Base-by-base conservation (phyloP, 805 yeast species). In the Candida chilensis region DNA sequence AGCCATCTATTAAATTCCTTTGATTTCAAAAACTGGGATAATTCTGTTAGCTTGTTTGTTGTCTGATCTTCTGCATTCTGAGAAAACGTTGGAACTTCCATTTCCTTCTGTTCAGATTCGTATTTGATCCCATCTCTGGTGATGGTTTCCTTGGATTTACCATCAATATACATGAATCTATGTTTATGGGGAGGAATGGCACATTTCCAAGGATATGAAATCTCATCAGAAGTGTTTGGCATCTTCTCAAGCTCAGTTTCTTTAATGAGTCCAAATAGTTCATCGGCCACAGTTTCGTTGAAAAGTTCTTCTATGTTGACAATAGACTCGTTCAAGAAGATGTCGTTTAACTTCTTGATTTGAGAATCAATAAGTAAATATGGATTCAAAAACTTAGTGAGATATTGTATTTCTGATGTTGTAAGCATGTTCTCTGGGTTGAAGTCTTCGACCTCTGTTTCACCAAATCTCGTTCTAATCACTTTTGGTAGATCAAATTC, bases 161-260 rank as follows among this genome's bases (percentile, higher is more conserved):
- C 90, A 47, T 85, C 94, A 19, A 88, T 64, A 48, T 86, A 90
- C 62, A 86, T 52, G 48, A 67, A 92, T 37, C 96, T 62, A 58
- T 87, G 88, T 50, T 92, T 86, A 48, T 90, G 97, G 6, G 96
- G 92, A 6, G 98, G 97, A 28, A 81, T 71, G 1, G 96, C 92
- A 24, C 87, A 65, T 37, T 80, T 78, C 98, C 98, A 92, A 5
- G 95, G 95, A 29, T 52, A 60, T 7, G 48, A 31, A 1, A 83
- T 71, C 17, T 82, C 82, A 2, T 50, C 42, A 10, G 78, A 65
- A 1, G 45, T 52, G 20, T 56, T 55, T 4, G 95, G 94, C 47
- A 75, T 71, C 18, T 60, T 54, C 30, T 63, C 65, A 28, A 86
- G 60, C 45, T 84, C 95, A 5, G 60, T 60, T 12, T 55, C 52